Conservation (phyloP, 2,329 filamentous ascomycete species). For the Lasiodiplodia sp. region DNA sequence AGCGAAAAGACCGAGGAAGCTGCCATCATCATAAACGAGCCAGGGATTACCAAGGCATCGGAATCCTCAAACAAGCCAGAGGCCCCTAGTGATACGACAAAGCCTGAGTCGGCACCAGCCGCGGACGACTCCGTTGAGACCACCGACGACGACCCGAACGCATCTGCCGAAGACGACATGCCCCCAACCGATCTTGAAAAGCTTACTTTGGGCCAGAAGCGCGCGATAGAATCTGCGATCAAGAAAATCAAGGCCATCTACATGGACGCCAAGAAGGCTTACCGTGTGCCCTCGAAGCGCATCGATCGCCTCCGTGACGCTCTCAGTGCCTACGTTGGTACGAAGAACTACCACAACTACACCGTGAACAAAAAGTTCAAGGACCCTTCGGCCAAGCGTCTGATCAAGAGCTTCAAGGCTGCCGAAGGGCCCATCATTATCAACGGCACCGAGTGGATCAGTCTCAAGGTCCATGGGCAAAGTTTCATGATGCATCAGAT, state of each 20-base stretch:
- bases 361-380: constrained; percentile 84
- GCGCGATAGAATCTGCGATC: constrained; percentile 52
- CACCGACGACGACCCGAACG: constrained; percentile 18
- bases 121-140: constrained; percentile 8
- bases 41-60: constrained; percentile 15
- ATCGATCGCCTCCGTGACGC: constrained; percentile 77
- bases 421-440: constrained; percentile 74
- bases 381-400: constrained; percentile 85
- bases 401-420: constrained; percentile 90
- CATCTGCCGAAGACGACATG: constrained; percentile 23
- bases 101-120: constrained; percentile 25
- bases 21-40: constrained; percentile 40
- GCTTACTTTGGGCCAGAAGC: constrained; percentile 37
- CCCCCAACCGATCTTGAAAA: constrained; percentile 17
- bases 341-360: constrained; percentile 96
- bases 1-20: constrained; percentile 41
- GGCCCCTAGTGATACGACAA: constrained; percentile 32
- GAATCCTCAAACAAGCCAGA: not conserved
- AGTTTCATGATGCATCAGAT: constrained; percentile 99
- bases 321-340: constrained; percentile 80
- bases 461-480: constrained; percentile 94
- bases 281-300: constrained; percentile 78
- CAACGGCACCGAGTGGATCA: constrained; percentile 93
- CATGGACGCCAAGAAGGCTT: constrained; percentile 80
- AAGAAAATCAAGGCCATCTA: constrained; percentile 78